A percentile compares a stretch with the other conserved stretches of the same genome.
Conservation (phyloP, 495 filamentous ascomycete genomes). For the Aspergillus baeticus region DNA sequence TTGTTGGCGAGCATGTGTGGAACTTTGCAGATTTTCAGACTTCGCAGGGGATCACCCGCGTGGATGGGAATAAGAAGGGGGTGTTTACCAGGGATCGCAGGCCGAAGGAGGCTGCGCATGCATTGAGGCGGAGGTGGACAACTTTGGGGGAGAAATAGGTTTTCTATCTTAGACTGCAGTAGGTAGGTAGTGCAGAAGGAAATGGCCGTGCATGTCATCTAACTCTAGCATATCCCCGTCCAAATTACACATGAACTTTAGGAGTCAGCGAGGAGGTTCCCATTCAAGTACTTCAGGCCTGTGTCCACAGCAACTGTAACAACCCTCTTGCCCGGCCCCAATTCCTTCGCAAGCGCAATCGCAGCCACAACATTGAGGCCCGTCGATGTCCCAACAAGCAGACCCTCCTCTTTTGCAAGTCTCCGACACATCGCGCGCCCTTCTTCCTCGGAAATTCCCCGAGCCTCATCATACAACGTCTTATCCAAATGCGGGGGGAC, state of each 20-base stretch:
- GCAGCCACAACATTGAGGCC: constrained; percentile 21
- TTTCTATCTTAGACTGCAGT: too few species aligned
- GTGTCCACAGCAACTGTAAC: constrained; percentile 18
- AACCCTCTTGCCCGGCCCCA: constrained; percentile 14
- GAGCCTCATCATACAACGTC: constrained; percentile 14
- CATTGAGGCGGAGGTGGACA: background rate
- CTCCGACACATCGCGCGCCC: constrained; percentile 12
- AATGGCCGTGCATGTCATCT: too few species aligned
- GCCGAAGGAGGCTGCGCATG: background rate
- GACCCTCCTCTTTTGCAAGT: constrained; percentile 18
- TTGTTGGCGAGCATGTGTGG: constrained; percentile 4
- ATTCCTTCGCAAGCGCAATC: constrained; percentile 9
- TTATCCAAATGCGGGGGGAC: constrained; percentile 10
- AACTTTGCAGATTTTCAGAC: constrained; percentile 5
- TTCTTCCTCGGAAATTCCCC: constrained; percentile 9
- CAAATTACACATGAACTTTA: too few species aligned
- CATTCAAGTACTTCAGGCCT: constrained; percentile 36
- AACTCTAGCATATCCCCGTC: too few species aligned
- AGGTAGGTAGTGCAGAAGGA: too few species aligned
- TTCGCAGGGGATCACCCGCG: background rate
- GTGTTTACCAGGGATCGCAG: constrained; percentile 2
- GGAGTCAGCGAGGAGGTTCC: constrained; percentile 55
- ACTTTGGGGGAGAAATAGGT: background rate
- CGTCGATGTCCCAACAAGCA: constrained; percentile 17
- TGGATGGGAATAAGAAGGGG: constrained; percentile 4